Evolutionary conservation across 1,284 basidiomycete genomes (phyloP).

Genomic region (Thecaphora thlaspeos): DNA sequence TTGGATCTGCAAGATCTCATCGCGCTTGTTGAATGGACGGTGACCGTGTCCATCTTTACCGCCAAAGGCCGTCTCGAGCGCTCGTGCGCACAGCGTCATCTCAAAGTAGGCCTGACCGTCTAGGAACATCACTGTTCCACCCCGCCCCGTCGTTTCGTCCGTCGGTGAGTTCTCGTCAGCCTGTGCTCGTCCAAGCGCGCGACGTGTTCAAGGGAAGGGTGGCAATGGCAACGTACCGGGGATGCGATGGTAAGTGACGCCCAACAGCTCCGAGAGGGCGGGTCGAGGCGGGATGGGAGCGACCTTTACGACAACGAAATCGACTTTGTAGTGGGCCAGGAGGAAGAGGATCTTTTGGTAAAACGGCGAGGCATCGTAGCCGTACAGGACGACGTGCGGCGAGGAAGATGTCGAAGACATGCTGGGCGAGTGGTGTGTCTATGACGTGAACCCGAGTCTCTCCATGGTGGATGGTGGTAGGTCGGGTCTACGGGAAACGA

Average conservation of each 20-base stretch:
- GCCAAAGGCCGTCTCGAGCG: slow-evolving; percentile 22
- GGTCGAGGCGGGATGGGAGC: slow-evolving; percentile 27
- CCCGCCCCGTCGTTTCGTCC: too few relatives aligned
- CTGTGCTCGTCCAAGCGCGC: too few relatives aligned
- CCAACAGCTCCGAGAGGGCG: slow-evolving; percentile 17
- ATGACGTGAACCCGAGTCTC: too few relatives aligned
- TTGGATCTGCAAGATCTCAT: slow-evolving; percentile 16
- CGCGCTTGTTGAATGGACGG: slow-evolving; percentile 9
- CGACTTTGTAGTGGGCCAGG: slow-evolving; percentile 25
- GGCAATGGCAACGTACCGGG: slow-evolving; percentile 1
- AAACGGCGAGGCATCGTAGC: slow-evolving; percentile 30
- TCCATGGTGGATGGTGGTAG: too few relatives aligned
- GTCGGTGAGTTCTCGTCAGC: too few relatives aligned
- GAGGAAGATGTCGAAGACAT: not conserved
- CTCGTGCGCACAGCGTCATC: slow-evolving; percentile 19
- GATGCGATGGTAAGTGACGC: slow-evolving; percentile 35
- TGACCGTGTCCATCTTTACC: slow-evolving; percentile 1
- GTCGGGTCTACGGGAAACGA: too few relatives aligned
- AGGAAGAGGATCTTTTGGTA: slow-evolving; percentile 26
- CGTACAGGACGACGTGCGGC: slow-evolving; percentile 27
- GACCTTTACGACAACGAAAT: slow-evolving; percentile 23
- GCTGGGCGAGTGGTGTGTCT: too few relatives aligned
- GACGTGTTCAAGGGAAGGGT: too few relatives aligned
- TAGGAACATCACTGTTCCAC: slow-evolving; percentile 12
- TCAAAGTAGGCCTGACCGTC: slow-evolving; percentile 32